Evolutionary conservation across 2,329 filamentous ascomycete species (phyloP).

Genomic region (Cercospora canescens): DNA sequence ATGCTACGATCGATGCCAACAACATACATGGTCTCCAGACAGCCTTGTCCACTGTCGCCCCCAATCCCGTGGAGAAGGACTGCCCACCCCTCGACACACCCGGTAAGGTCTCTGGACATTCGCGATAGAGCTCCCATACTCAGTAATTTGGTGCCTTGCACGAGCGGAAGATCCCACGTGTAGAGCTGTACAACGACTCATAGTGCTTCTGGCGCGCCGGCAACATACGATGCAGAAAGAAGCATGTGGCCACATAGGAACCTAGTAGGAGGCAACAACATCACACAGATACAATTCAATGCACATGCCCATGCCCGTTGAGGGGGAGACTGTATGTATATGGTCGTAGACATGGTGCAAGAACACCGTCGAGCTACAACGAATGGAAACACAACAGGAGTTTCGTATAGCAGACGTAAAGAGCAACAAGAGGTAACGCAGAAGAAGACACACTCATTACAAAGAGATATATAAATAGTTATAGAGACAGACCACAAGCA

Average conservation of each 20-base stretch:
- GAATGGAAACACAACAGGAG: slow-evolving; percentile 10
- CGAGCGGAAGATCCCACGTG: slow-evolving; percentile 14
- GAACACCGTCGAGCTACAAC: slow-evolving; percentile 10
- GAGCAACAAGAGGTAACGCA: slow-evolving; percentile 3
- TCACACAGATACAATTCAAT: slow-evolving; percentile 7
- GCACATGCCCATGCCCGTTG: slow-evolving; percentile 8
- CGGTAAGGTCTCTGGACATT: slow-evolving; percentile 9
- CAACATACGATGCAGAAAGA: slow-evolving; percentile 10
- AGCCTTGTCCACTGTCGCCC: slow-evolving; percentile 14
- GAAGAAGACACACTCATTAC: slow-evolving; percentile 6
- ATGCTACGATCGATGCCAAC: slow-evolving; percentile 11
- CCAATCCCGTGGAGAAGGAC: slow-evolving; percentile 10
- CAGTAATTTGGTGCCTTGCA: slow-evolving; percentile 14
- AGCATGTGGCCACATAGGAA: slow-evolving; percentile 16
- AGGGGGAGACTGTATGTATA: slow-evolving; percentile 11
- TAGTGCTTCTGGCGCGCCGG: slow-evolving; percentile 4
- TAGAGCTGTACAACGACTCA: slow-evolving; percentile 10
- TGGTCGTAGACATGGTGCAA: slow-evolving; percentile 13
- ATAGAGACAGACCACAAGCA: slow-evolving; percentile 13
- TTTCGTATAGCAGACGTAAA: slow-evolving; percentile 7
- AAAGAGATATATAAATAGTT: slow-evolving; percentile 8
- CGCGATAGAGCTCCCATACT: slow-evolving; percentile 10
- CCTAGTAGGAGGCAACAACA: slow-evolving; percentile 18
- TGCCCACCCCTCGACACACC: slow-evolving; percentile 10
- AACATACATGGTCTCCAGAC: slow-evolving; percentile 8